phyloP scores from a whole-genome alignment of 2,329 filamentous ascomycete species.

The Ophiostoma quercus region DNA sequence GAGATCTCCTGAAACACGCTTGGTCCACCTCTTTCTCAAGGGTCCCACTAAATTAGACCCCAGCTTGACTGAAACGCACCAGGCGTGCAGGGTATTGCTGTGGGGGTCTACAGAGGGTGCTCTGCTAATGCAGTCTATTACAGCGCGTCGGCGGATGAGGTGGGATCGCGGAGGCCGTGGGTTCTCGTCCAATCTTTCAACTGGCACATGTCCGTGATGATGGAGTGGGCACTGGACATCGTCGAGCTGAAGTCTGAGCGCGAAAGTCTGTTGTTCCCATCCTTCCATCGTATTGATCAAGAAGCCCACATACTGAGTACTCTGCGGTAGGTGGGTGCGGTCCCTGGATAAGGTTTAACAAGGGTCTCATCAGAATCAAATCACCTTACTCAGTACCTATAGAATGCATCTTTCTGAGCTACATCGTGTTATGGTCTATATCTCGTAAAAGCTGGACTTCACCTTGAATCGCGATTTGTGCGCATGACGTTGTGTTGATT shows the following conservation, averaged over 20 bases:
- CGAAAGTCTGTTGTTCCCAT: background rate
- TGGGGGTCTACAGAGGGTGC: background rate
- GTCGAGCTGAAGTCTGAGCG: background rate
- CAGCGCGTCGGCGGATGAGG: background rate
- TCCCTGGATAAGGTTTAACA: too few species aligned
- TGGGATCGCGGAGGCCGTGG: background rate
- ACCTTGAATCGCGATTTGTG: background rate
- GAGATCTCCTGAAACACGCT: slow-evolving; percentile 3
- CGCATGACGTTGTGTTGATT: background rate
- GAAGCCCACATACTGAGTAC: background rate
- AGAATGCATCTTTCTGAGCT: too few species aligned
- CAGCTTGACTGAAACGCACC: slow-evolving; percentile 12
- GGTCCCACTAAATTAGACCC: background rate
- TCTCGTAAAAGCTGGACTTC: background rate
- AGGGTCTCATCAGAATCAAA: too few species aligned
- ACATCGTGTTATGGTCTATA: too few species aligned
- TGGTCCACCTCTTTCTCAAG: background rate
- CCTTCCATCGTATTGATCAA: background rate
- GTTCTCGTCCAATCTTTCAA: slow-evolving; percentile 1
- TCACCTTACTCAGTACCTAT: too few species aligned
- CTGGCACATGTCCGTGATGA: background rate
- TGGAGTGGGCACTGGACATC: background rate
- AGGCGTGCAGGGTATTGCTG: background rate
- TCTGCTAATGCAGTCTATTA: background rate
- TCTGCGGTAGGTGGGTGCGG: too few species aligned